These are phyloP conservation scores for Ceratocystis eucalypticola DNA, from an alignment of 2,329 filamentous ascomycete species.

Conservation along the genomic window DNA sequence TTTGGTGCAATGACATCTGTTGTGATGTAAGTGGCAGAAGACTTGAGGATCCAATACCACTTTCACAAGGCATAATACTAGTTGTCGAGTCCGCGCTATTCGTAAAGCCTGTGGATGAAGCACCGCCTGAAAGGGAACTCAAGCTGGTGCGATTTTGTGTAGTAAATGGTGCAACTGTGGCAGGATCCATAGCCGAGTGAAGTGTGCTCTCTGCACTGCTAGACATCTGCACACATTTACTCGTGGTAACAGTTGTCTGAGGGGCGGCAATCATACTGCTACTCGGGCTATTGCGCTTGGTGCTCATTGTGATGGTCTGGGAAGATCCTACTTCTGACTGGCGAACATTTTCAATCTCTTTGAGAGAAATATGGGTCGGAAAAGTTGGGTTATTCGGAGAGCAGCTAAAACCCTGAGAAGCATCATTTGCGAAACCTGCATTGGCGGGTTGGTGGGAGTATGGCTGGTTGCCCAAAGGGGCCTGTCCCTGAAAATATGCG, in stretches of 20 bases:
- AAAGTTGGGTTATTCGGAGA: not conserved
- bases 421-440: not conserved
- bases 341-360: not conserved
- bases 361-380: not conserved
- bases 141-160: not conserved
- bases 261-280: not conserved
- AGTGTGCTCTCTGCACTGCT: not conserved
- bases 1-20: not conserved
- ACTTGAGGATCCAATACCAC: not conserved
- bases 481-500: not conserved
- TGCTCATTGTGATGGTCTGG: not conserved
- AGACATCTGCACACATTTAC: not conserved
- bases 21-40: not conserved
- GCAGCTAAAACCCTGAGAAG: not conserved
- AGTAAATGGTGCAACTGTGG: not conserved
- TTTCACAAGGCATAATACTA: not conserved
- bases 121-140: not conserved
- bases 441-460: not conserved
- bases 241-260: not conserved
- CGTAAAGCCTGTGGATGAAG: not conserved
- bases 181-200: not conserved
- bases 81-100: not conserved
- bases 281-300: not conserved
- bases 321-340: not conserved
- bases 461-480: not conserved